Percentiles rank a stretch among this genome's conserved stretches.
Conservation (phyloP, 139 green algal species). For the Chlorella sp. region DNA sequence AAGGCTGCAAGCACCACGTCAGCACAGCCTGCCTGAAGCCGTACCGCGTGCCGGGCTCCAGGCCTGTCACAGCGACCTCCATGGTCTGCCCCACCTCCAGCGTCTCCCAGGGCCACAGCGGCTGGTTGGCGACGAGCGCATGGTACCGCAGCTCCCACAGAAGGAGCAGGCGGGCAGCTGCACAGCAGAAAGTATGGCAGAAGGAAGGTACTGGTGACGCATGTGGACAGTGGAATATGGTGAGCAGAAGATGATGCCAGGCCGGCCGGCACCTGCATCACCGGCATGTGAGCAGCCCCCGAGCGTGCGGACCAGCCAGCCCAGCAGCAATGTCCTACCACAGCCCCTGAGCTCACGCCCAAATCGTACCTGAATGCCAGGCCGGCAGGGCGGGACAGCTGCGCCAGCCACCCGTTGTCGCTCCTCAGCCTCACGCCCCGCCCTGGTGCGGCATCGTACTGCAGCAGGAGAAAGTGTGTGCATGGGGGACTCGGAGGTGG, state of each 20-base stretch:
- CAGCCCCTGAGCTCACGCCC: no score
- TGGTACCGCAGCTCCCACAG: conserved; percentile 44
- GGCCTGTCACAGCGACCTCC: conserved; percentile 6
- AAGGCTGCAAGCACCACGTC: no score
- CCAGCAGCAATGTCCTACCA: no score
- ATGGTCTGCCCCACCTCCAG: neutral
- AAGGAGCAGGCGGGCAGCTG: conserved; percentile 24
- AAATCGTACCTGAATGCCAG: neutral
- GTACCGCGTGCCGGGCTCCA: conserved; percentile 25
- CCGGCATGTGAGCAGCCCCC: no score
- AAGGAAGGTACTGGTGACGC: no score
- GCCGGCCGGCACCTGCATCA: no score
- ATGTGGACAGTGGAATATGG: no score
- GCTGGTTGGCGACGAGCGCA: neutral
- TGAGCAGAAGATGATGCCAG: no score
- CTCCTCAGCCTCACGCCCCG: neutral
- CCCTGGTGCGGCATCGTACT: conserved; percentile 27
- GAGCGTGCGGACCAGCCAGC: no score
- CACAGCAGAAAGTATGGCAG: no score
- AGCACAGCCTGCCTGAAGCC: neutral
- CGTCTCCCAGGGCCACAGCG: conserved; percentile 10
- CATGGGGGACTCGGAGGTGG: no score
- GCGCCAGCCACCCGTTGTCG: conserved; percentile 29
- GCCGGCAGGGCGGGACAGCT: conserved; percentile 16
- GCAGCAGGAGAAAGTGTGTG: no score